Evolutionary conservation across 1,284 basidiomycete genomes (phyloP).

Genomic region (Ustilago cynodontis): DNA sequence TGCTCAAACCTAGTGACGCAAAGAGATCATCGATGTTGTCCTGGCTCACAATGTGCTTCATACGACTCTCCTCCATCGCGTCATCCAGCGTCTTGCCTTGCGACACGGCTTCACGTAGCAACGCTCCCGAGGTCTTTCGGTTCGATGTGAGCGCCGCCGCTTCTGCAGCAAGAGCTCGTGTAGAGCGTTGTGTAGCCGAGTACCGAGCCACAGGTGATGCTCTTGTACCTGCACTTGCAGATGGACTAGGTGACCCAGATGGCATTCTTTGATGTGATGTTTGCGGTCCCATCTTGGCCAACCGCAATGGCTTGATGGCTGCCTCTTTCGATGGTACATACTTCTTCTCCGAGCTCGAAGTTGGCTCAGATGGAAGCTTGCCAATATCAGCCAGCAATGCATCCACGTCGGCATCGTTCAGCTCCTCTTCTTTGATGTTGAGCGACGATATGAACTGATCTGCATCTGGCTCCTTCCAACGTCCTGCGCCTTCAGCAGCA

Average conservation of each 20-base stretch:
- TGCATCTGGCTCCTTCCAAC: slow-evolving; percentile 50
- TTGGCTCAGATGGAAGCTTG: slow-evolving; percentile 19
- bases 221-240: slow-evolving; percentile 17
- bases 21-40: slow-evolving; percentile 65
- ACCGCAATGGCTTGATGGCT: slow-evolving; percentile 56
- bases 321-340: slow-evolving; percentile 57
- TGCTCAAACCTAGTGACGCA: slow-evolving; percentile 59
- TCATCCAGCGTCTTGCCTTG: slow-evolving; percentile 50
- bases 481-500: slow-evolving; percentile 55
- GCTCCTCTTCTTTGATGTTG: slow-evolving; percentile 53
- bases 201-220: slow-evolving; percentile 45
- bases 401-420: slow-evolving; percentile 60
- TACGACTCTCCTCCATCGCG: slow-evolving; percentile 50
- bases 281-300: slow-evolving; percentile 57
- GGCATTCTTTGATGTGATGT: slow-evolving; percentile 29
- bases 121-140: slow-evolving; percentile 48
- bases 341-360: slow-evolving; percentile 21
- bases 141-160: slow-evolving; percentile 53
- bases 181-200: slow-evolving; percentile 49
- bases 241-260: slow-evolving; percentile 20
- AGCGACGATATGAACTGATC: slow-evolving; percentile 62
- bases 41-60: slow-evolving; percentile 48
- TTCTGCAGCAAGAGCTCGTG: slow-evolving; percentile 57
- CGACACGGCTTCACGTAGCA: slow-evolving; percentile 50
- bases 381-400: slow-evolving; percentile 42